phyloP scores from a whole-genome alignment of 1,139 yeast species.

The Suhomyces bribrorum region DNA sequence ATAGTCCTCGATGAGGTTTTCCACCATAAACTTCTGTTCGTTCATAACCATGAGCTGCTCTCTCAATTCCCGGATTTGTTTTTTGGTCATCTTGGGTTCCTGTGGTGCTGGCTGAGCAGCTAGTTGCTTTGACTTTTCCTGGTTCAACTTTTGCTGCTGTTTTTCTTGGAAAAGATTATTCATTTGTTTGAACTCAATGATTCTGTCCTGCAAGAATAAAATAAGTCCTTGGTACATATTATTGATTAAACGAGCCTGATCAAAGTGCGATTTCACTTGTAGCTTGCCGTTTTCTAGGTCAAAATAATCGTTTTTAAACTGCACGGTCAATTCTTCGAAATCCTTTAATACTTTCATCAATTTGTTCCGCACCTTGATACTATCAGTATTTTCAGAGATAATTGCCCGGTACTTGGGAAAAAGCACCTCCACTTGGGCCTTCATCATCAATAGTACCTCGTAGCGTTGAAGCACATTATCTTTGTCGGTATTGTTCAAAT shows the following conservation, averaged over 20 bases:
- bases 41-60: conserved; percentile 84
- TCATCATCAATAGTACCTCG: conserved; percentile 35
- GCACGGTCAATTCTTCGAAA: conserved; percentile 30
- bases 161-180: conserved; percentile 28
- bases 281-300: conserved; percentile 17
- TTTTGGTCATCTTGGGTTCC: conserved; percentile 39
- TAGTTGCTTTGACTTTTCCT: conserved; percentile 3
- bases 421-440: conserved; percentile 33
- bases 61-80: conserved; percentile 58
- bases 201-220: conserved; percentile 36
- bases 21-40: conserved; percentile 77
- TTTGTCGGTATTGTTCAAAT: conserved; percentile 21
- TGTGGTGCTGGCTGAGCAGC: conserved; percentile 6
- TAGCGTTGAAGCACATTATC: conserved; percentile 17
- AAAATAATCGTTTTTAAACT: conserved; percentile 31
- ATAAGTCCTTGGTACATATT: conserved; percentile 40
- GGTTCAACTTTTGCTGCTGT: conserved; percentile 18
- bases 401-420: conserved; percentile 31
- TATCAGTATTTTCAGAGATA: conserved; percentile 3
- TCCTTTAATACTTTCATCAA: conserved; percentile 36
- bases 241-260: conserved; percentile 24
- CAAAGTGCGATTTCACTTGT: conserved; percentile 19
- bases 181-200: conserved; percentile 31
- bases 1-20: conserved; percentile 59
- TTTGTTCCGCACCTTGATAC: conserved; percentile 27